Conservation (phyloP, 75 land plant genomes). For the Pinus albicaulis region DNA sequence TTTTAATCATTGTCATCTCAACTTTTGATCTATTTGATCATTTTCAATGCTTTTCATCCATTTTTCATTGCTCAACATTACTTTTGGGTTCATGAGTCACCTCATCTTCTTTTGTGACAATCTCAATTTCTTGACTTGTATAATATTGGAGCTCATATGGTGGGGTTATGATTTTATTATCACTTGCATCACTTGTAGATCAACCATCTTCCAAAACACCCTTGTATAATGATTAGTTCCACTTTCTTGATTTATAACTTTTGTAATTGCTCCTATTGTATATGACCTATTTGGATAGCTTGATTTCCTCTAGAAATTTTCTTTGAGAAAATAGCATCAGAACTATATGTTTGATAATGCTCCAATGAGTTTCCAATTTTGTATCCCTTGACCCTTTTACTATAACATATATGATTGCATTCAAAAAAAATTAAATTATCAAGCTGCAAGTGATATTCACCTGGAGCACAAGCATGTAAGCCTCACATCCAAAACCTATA, state of each 20-base stretch:
- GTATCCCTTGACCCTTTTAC: neutral
- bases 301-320: neutral
- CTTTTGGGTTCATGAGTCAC: neutral
- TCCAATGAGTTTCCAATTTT: neutral
- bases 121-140: neutral
- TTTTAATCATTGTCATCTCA: neutral
- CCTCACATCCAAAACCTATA: neutral
- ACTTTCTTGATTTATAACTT: neutral
- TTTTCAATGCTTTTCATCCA: neutral
- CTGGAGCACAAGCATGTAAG: neutral
- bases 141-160: neutral
- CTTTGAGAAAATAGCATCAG: neutral
- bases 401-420: neutral
- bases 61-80: neutral
- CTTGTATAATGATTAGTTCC: neutral
- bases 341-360: neutral
- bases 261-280: neutral
- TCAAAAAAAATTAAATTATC: neutral
- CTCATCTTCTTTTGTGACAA: neutral
- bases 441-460: neutral
- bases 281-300: neutral
- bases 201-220: too few species aligned
- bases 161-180: neutral
- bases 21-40: neutral
- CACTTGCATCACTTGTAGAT: neutral